Conservation (phyloP, 192 early-diverging fungal genomes). For the Mortierella alpina region DNA sequence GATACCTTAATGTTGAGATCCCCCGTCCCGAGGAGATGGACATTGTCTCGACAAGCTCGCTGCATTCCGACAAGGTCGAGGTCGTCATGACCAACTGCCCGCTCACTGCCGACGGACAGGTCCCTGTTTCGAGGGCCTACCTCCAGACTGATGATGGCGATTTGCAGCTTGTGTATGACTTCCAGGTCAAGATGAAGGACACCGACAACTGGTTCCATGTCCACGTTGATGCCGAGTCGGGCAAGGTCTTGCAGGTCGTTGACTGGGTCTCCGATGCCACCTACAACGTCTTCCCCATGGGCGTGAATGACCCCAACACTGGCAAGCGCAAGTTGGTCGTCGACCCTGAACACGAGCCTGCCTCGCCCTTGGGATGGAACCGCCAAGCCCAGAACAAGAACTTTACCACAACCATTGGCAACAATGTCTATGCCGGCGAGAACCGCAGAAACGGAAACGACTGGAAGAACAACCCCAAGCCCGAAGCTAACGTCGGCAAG, state of each 20-base stretch:
- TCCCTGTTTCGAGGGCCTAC: conserved; percentile 74
- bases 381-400: conserved; percentile 65
- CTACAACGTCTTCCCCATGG: conserved; percentile 87
- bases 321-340: conserved; percentile 66
- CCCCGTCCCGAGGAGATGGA: conserved; percentile 57
- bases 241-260: conserved; percentile 75
- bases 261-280: conserved; percentile 87
- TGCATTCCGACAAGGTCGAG: conserved; percentile 52
- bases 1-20: conserved; percentile 67
- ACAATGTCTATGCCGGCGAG: conserved; percentile 93
- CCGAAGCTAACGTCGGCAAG: conserved; percentile 63
- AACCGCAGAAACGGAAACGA: conserved; percentile 78
- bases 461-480: conserved; percentile 84
- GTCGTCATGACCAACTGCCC: conserved; percentile 62
- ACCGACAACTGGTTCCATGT: conserved; percentile 83
- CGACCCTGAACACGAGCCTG: conserved; percentile 63
- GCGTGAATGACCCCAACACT: conserved; percentile 81
- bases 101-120: conserved; percentile 58
- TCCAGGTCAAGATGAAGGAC: conserved; percentile 80
- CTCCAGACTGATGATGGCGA: conserved; percentile 66
- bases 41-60: conserved; percentile 43
- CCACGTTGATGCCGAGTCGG: conserved; percentile 69
- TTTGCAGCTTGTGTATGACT: conserved; percentile 84
- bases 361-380: conserved; percentile 84
- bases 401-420: conserved; percentile 83